phyloP scores from a whole-genome alignment of 805 yeast genomes.

The Spathaspora sp. region DNA sequence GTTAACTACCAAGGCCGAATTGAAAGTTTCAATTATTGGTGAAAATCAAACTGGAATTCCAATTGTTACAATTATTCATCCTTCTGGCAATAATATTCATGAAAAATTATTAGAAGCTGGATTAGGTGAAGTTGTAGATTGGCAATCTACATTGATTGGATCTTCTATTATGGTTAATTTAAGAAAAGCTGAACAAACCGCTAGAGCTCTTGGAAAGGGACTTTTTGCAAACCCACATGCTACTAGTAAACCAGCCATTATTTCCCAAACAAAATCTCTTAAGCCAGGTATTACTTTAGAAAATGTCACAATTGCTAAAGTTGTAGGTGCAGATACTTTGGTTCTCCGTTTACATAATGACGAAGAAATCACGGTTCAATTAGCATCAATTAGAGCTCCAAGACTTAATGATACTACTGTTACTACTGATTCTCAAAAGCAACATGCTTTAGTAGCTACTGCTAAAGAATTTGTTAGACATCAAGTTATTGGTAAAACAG shows the following conservation, averaged over 20 bases:
- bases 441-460: constrained; percentile 53
- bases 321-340: constrained; percentile 67
- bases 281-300: constrained; percentile 47
- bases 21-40: constrained; percentile 56
- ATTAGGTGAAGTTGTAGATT: constrained; percentile 70
- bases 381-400: constrained; percentile 76
- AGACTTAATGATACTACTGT: constrained; percentile 55
- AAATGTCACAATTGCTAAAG: constrained; percentile 53
- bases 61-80: constrained; percentile 58
- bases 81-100: constrained; percentile 71
- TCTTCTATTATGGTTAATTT: constrained; percentile 56
- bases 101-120: constrained; percentile 67
- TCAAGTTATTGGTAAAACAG: constrained; percentile 66
- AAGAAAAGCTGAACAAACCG: constrained; percentile 63
- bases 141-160: constrained; percentile 74
- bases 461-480: constrained; percentile 77
- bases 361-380: constrained; percentile 62
- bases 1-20: constrained; percentile 51
- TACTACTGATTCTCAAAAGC: constrained; percentile 26
- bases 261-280: constrained; percentile 14
- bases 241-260: constrained; percentile 11
- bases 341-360: constrained; percentile 48
- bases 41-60: constrained; percentile 59
- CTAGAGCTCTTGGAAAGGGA: constrained; percentile 55
- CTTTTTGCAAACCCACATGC: constrained; percentile 30